Evolutionary conservation across 805 yeast genomes (phyloP), one percentile per base, ranked within the genome.

Genomic region (Cyberlindnera galapagoensis): DNA sequence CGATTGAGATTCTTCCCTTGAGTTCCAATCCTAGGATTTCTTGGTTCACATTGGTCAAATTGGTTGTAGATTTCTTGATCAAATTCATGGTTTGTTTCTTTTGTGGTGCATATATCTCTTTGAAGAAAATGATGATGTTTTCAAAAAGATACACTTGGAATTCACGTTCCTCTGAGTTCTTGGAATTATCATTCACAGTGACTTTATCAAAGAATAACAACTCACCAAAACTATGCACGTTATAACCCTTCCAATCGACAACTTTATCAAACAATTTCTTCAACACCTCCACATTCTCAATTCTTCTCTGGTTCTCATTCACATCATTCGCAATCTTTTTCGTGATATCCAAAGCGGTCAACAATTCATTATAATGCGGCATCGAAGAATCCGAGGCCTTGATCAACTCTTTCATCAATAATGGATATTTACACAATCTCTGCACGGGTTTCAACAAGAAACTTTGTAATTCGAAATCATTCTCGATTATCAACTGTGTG

Each of bases 361-460:
- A 62, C 19, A 90, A 63, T 54, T 90, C 97, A 39, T 69, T 72
- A 47, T 74, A 76, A 38, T 63, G 63, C 7, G 74, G 70, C 63
- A 69, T 64, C 12, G 58, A 52, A 10, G 55, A 52, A 22, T 76
- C 80, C 9, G 86, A 72, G 30, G 66, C 54, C 52, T 85, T 86
- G 31, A 84, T 55, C 33, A 92, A 65, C 51, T 85, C 92, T 47
- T 72, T 76, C 32, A 92, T 60, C 30, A 92, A 65, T 31, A 92
- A 61, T 2, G 97, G 98, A 57, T 92, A 92, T 55, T 88, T 85
- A 67, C 96, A 85, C n/a, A 92, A 69, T 42, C 99, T 72, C 63
- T 92, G 99, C 23, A 92, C 85, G 0, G 99, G 99, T 56, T 90
- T 92, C 46, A 92, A 74, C 25, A 92, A 67, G 57, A 84, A 84